Evolutionary conservation across 2,329 filamentous ascomycete species (phyloP), one percentile per base, ranked within the genome.

Genomic region (Alternaria sp.): DNA sequence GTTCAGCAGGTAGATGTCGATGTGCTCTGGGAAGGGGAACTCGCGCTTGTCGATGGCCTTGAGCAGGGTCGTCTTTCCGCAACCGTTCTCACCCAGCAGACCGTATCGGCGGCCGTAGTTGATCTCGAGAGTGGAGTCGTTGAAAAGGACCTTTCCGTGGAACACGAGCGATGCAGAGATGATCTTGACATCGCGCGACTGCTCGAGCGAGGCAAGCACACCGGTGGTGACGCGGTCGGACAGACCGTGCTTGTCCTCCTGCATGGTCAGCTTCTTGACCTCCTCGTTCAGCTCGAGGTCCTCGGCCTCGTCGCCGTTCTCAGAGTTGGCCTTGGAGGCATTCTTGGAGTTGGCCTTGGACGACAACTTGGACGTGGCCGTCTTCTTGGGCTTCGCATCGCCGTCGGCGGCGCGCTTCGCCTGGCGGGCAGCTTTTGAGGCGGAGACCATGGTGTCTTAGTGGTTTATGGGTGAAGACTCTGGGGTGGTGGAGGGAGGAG

Each of bases 1-100:
- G 84, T 99, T 99, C 72, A 99, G 87, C 49, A 99, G 90, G 85
- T 99, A 99, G 82, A 99, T 96, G 83, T 99, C 96, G 81, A 99
- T 87, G 82, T 97, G 94, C 26, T 97, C 92, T 65, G 96, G 96
- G 79, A 99, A 92, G 67, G 96, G 96, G 81, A 90, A 99, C 83
- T 99, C 96, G 84, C 96, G 92, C 78, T 90, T 90, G 74, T 91
- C 91, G 80, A 99, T 97, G 71, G 96, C 89, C 86, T 97, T 98
- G 79, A 99, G 88, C 32, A 99, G 84, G n/a, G 96, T 99, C 69
- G 92, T 96, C 88, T 99, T 99, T 81, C 96, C 96, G 83, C 96
- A 99, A 71, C 96, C 96, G 91, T 99, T 99, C 88, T 99, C 96
- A 78, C 96, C 96, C 69, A 99, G 85, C 62, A 99, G 86, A 81